A percentile compares a stretch with the other conserved stretches of the same genome.
Conservation (phyloP, 768 basidiomycete genomes). For the Kwoniella europaea region DNA sequence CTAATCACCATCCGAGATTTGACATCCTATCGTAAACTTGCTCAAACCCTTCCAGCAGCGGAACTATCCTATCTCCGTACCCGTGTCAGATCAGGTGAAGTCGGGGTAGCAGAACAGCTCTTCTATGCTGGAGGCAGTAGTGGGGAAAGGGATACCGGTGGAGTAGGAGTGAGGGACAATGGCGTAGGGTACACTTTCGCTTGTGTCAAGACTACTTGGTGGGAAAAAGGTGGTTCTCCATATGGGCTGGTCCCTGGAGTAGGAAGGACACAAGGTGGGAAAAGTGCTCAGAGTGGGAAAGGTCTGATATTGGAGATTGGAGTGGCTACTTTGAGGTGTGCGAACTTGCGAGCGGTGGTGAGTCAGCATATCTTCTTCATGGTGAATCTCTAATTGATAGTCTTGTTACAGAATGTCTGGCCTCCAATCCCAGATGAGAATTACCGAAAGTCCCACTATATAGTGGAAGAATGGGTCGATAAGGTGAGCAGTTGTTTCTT, state of each 20-base stretch:
- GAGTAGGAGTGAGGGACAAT: constrained; percentile 38
- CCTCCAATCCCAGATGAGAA: constrained; percentile 55
- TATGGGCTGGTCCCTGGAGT: constrained; percentile 41
- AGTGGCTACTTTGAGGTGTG: constrained; percentile 51
- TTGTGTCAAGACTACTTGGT: constrained; percentile 53
- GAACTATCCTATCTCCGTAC: constrained; percentile 51
- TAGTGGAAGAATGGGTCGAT: constrained; percentile 57
- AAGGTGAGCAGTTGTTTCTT: constrained; percentile 44
- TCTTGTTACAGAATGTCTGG: constrained; percentile 50
- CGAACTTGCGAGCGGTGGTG: constrained; percentile 54
- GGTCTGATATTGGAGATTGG: constrained; percentile 54
- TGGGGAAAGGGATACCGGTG: constrained; percentile 27
- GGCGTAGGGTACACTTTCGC: constrained; percentile 52
- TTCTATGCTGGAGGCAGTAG: constrained; percentile 42
- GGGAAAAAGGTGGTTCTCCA: constrained; percentile 53
- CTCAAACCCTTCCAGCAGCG: constrained; percentile 52
- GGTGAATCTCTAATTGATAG: background rate
- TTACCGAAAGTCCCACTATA: constrained; percentile 55
- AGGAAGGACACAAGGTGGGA: constrained; percentile 35
- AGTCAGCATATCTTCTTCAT: constrained; percentile 25
- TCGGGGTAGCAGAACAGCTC: constrained; percentile 45
- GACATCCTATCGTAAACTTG: constrained; percentile 50
- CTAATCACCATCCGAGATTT: constrained; percentile 51
- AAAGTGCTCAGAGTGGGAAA: constrained; percentile 34
- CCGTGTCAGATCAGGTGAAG: constrained; percentile 42